A percentile compares a stretch with the other conserved stretches of the same genome.
Evolutionary conservation across 371 early-diverging fungal genomes (phyloP).

Genomic region (Parasitella parasitica): DNA sequence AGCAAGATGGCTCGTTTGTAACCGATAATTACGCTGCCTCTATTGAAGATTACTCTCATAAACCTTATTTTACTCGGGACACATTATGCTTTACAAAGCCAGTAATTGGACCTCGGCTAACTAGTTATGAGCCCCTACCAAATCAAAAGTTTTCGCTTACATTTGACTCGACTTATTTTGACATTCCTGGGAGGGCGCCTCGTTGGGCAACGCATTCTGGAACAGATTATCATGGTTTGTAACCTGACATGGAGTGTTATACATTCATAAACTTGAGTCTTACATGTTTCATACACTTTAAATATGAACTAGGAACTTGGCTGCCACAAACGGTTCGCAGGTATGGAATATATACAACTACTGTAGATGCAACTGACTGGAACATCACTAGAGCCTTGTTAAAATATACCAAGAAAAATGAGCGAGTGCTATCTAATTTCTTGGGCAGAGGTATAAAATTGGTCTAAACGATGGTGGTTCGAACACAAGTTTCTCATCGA

Average conservation of each 20-base stretch:
- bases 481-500: not conserved
- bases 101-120: slow-evolving; percentile 48
- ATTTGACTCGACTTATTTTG: slow-evolving; percentile 82
- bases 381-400: slow-evolving; percentile 58
- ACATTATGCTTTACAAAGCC: slow-evolving; percentile 55
- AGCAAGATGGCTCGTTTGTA: not conserved
- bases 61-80: slow-evolving; percentile 77
- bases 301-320: slow-evolving; percentile 77
- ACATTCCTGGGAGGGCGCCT: slow-evolving; percentile 89
- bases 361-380: not conserved
- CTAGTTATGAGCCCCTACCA: slow-evolving; percentile 76
- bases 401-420: slow-evolving; percentile 73
- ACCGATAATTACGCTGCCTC: slow-evolving; percentile 47
- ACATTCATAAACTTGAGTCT: not conserved
- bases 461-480: too few species aligned
- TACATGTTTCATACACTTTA: not conserved
- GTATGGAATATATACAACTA: slow-evolving; percentile 22
- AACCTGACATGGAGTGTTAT: too few species aligned
- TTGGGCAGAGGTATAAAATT: slow-evolving; percentile 71
- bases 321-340: slow-evolving; percentile 88
- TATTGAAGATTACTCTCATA: slow-evolving; percentile 80
- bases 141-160: slow-evolving; percentile 77
- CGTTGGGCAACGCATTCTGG: slow-evolving; percentile 92
- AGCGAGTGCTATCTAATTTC: slow-evolving; percentile 86
- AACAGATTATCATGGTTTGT: slow-evolving; percentile 82